These are phyloP conservation scores for Yarrowia osloensis DNA, from an alignment of 805 yeast genomes.

Conservation along the genomic window DNA sequence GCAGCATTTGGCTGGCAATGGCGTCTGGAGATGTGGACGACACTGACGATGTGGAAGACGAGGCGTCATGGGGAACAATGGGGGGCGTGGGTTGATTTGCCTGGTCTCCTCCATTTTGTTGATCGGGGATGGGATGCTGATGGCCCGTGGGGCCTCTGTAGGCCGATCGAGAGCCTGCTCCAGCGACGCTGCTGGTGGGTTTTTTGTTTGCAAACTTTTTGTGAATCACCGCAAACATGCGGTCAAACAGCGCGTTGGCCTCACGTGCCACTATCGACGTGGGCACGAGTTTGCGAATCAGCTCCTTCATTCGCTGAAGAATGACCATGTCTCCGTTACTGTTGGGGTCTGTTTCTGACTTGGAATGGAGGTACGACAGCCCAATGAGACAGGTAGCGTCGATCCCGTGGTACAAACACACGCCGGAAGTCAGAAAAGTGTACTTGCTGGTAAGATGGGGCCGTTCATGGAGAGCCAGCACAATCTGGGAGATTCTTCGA, in stretches of 20 bases:
- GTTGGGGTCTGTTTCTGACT: constrained; percentile 18
- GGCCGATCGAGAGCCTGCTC: neutral
- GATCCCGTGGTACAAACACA: constrained; percentile 25
- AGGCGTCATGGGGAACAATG: neutral
- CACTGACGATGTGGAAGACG: neutral
- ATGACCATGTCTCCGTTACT: constrained; percentile 20
- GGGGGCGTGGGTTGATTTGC: neutral
- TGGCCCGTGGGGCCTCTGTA: neutral
- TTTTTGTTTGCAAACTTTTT: constrained; percentile 26
- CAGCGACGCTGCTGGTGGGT: neutral
- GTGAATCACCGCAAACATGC: constrained; percentile 11
- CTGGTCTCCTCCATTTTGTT: neutral
- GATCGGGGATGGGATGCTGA: neutral
- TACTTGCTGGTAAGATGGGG: neutral
- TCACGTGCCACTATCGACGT: constrained; percentile 21
- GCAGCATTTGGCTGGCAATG: constrained; percentile 7
- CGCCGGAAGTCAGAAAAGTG: constrained; percentile 1
- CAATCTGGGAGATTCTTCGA: constrained; percentile 1
- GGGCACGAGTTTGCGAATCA: constrained; percentile 1
- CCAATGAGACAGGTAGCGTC: constrained; percentile 30
- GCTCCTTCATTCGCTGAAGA: constrained; percentile 17
- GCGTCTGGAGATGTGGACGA: constrained; percentile 4
- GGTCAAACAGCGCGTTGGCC: constrained; percentile 18
- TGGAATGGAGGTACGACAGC: constrained; percentile 10
- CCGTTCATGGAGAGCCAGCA: neutral